Percentiles rank a stretch among this genome's conserved stretches.
These are phyloP conservation scores for Arthroderma sp. DNA, from an alignment of 2,329 filamentous ascomycete species.

Conservation along the genomic window DNA sequence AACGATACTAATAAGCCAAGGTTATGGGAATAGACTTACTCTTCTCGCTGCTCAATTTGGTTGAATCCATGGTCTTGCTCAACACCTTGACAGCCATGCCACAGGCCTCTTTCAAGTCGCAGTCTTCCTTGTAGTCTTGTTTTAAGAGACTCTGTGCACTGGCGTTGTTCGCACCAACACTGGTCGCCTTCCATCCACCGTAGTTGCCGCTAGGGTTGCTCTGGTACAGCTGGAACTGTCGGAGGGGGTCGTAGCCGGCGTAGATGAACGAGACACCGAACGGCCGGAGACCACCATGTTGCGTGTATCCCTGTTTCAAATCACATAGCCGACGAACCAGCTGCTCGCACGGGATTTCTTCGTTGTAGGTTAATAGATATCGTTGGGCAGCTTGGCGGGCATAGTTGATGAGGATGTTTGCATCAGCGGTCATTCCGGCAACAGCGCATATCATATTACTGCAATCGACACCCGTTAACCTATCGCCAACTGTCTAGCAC, in stretches of 20 bases:
- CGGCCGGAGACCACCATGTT: slow-evolving; percentile 93
- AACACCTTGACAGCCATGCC: slow-evolving; percentile 96
- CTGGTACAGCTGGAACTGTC: slow-evolving; percentile 97
- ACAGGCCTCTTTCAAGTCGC: slow-evolving; percentile 88
- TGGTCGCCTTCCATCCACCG: slow-evolving; percentile 97
- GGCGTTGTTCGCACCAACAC: slow-evolving; percentile 94
- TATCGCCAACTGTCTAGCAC: background rate
- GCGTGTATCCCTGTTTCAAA: slow-evolving; percentile 97
- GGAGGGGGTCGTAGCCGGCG: slow-evolving; percentile 88
- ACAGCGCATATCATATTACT: slow-evolving; percentile 99
- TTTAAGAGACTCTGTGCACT: slow-evolving; percentile 94
- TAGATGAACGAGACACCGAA: slow-evolving; percentile 99
- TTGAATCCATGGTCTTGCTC: slow-evolving; percentile 99
- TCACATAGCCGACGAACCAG: slow-evolving; percentile 93
- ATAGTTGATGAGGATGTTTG: slow-evolving; percentile 99
- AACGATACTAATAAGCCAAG: background rate
- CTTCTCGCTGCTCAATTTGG: slow-evolving; percentile 97
- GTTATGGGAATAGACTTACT: slow-evolving; percentile 49
- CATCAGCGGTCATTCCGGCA: slow-evolving; percentile 97
- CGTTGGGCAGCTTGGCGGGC: slow-evolving; percentile 92
- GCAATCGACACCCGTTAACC: slow-evolving; percentile 10
- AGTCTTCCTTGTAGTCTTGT: slow-evolving; percentile 99
- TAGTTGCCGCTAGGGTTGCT: slow-evolving; percentile 99
- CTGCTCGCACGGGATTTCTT: slow-evolving; percentile 99
- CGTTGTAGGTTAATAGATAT: slow-evolving; percentile 98